Conservation (phyloP, 139 green algal species). For the Closterium sp. region DNA sequence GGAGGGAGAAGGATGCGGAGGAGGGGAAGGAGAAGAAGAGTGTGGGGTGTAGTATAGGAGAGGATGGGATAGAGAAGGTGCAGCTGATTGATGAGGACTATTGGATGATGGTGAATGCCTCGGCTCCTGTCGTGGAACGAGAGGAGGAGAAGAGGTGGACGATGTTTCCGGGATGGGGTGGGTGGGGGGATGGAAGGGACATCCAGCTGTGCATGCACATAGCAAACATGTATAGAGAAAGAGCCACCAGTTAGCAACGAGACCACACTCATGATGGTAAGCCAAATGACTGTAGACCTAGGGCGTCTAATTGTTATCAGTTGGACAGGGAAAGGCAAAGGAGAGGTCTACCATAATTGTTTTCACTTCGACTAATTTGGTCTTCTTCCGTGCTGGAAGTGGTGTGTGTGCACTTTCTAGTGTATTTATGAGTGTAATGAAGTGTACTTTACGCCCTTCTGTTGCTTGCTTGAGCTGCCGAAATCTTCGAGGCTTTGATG, state of each 20-base stretch:
- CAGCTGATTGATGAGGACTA: conserved; percentile 1
- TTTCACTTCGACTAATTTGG: background rate
- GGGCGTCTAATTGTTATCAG: background rate
- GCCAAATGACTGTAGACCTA: background rate
- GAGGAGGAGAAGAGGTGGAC: background rate
- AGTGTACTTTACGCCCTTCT: no score
- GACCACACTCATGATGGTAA: background rate
- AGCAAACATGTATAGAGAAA: conserved; percentile 25
- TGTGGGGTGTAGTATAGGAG: background rate
- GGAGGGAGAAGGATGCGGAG: background rate
- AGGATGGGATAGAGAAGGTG: background rate
- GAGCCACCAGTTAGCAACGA: background rate
- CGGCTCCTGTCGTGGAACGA: background rate
- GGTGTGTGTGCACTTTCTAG: background rate
- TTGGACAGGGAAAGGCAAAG: background rate
- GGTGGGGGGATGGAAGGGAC: conserved; percentile 41
- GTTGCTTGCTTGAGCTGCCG: background rate
- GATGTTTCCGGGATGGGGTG: conserved; percentile 27
- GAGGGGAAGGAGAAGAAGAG: background rate
- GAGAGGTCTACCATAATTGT: background rate
- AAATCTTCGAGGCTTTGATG: background rate
- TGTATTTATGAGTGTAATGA: background rate
- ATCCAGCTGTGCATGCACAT: conserved; percentile 39
- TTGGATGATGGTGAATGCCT: background rate
- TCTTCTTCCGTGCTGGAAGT: background rate